These are phyloP conservation scores for Fusarium longipes DNA, from an alignment of 2,329 filamentous ascomycete genomes.

Conservation along the genomic window DNA sequence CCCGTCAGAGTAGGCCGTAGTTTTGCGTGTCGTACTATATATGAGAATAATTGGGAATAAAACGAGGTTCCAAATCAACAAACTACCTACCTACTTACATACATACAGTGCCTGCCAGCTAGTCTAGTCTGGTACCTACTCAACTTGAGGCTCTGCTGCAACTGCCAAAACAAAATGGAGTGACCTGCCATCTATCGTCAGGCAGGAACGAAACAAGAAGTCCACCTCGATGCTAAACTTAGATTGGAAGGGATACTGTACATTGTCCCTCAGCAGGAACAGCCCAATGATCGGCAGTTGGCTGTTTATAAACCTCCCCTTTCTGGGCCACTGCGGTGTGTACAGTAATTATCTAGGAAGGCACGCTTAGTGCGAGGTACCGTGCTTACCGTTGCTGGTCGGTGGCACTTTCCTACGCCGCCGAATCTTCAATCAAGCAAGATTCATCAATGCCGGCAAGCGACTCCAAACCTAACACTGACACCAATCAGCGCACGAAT, in stretches of 20 bases:
- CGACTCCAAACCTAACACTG: neutral
- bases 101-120: neutral
- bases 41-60: slow-evolving; percentile 5
- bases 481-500: neutral
- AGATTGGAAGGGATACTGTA: slow-evolving; percentile 26
- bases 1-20: slow-evolving; percentile 8
- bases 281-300: slow-evolving; percentile 34
- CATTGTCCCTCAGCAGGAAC: slow-evolving; percentile 11
- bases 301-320: slow-evolving; percentile 29
- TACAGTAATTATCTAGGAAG: no score
- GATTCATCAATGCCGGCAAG: slow-evolving; percentile 10
- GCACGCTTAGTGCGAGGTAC: neutral
- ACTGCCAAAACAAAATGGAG: neutral
- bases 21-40: slow-evolving; percentile 10
- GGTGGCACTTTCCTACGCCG: slow-evolving; percentile 2
- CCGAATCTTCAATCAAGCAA: slow-evolving; percentile 21
- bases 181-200: neutral
- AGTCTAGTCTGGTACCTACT: no score
- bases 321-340: neutral
- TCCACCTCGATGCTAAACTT: slow-evolving; percentile 10
- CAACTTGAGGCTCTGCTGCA: slow-evolving; percentile 5
- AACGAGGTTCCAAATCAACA: neutral
- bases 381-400: neutral
- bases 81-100: no score
- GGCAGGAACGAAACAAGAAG: slow-evolving; percentile 3